Percentiles rank a stretch among this genome's conserved stretches.
Conservation (phyloP, 306 rosid species). For the Acmispon strigosus region DNA sequence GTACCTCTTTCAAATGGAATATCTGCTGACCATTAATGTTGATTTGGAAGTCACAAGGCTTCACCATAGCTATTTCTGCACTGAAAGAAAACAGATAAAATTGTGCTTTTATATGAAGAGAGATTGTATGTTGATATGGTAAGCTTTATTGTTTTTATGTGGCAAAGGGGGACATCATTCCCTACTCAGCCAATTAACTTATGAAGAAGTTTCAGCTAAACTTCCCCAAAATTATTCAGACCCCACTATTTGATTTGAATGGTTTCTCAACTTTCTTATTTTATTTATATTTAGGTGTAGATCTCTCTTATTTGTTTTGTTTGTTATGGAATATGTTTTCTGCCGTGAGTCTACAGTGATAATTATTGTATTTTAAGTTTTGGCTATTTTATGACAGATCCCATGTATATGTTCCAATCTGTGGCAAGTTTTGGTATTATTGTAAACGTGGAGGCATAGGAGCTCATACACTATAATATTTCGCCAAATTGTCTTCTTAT, state of each 20-base stretch:
- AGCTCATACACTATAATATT: neutral
- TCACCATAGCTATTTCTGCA: conserved; percentile 47
- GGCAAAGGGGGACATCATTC: neutral
- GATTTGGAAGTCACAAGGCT: conserved; percentile 49
- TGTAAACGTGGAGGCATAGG: neutral
- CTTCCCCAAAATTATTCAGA: neutral
- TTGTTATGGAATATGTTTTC: neutral
- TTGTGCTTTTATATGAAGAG: conserved; percentile 9
- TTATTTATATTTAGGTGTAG: neutral
- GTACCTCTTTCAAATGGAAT: conserved; percentile 63
- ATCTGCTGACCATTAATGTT: conserved; percentile 51
- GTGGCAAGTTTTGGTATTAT: neutral
- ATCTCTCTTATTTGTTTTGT: neutral
- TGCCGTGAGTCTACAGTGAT: conserved; percentile 37
- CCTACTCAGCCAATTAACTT: conserved; percentile 6
- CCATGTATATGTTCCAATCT: conserved; percentile 20
- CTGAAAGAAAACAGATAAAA: conserved; percentile 17
- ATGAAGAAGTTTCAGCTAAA: conserved; percentile 3
- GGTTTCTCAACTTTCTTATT: neutral
- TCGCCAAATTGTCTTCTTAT: neutral
- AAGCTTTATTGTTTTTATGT: neutral
- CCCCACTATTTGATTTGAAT: neutral
- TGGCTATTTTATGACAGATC: conserved; percentile 32
- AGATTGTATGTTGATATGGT: neutral
- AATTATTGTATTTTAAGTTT: neutral